A percentile compares a stretch with the other conserved stretches of the same genome.
These are phyloP conservation scores for Termitomyces sp. DNA, from an alignment of 768 basidiomycete species.

Conservation along the genomic window DNA sequence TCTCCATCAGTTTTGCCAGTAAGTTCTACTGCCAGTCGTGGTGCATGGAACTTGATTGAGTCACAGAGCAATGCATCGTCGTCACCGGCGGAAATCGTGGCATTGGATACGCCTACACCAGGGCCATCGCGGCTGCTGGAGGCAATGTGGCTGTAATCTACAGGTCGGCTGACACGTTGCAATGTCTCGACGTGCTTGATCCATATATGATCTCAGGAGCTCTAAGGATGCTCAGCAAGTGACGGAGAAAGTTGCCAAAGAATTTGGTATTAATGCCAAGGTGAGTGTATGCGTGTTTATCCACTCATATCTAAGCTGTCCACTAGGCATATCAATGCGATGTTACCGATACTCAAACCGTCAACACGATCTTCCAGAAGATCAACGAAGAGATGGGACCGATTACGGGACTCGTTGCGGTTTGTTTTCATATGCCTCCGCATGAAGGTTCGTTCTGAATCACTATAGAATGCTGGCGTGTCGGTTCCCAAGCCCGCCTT, in stretches of 20 bases:
- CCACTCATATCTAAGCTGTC: not conserved
- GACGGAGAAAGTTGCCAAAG: constrained; percentile 38
- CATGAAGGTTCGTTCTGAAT: not conserved
- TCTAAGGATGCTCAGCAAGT: constrained; percentile 43
- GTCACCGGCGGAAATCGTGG: constrained; percentile 62
- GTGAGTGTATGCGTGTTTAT: constrained; percentile 21
- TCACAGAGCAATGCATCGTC: constrained; percentile 39
- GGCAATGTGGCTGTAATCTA: constrained; percentile 60
- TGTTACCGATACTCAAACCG: constrained; percentile 44
- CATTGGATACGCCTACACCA: constrained; percentile 50
- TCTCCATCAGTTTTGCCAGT: constrained; percentile 24
- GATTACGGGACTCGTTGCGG: constrained; percentile 53
- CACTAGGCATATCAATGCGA: constrained; percentile 59
- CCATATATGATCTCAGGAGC: constrained; percentile 24
- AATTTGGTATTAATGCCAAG: constrained; percentile 37
- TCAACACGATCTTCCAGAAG: constrained; percentile 36
- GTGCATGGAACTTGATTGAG: not conserved
- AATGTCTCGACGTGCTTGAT: not conserved
- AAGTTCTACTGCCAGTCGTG: not conserved
- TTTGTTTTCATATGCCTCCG: constrained; percentile 16
- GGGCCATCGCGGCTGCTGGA: constrained; percentile 48
- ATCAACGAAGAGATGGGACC: constrained; percentile 45
- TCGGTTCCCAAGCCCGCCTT: constrained; percentile 59
- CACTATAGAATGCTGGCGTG: constrained; percentile 50
- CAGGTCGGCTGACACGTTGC: constrained; percentile 23